A percentile compares a stretch with the other conserved stretches of the same genome.
These are phyloP conservation scores for Pythium folliculosum DNA, from an alignment of 352 stramenopile species.

Conservation along the genomic window DNA sequence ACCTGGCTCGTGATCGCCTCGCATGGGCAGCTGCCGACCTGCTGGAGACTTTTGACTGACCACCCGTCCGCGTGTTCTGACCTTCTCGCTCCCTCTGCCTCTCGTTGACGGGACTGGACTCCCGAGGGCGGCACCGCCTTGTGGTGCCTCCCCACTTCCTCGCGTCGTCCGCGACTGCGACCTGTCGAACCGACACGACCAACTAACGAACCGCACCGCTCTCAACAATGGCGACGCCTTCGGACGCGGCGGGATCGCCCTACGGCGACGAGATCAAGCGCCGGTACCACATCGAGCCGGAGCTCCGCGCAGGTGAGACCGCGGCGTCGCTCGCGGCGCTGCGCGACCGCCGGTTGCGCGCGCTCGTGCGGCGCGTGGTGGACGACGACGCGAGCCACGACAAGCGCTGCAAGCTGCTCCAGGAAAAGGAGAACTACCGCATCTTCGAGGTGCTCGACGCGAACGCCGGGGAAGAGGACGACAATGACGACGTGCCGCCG, in stretches of 20 bases:
- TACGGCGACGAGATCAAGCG: constrained; percentile 62
- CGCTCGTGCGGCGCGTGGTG: constrained; percentile 66
- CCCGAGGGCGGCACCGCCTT: no score
- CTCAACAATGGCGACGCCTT: constrained; percentile 1
- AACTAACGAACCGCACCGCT: no score
- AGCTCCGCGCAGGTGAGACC: constrained; percentile 41
- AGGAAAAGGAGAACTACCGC: constrained; percentile 80
- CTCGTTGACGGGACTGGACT: no score
- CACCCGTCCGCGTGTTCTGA: no score
- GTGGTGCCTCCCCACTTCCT: no score
- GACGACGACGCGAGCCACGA: constrained; percentile 55
- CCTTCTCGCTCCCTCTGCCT: no score
- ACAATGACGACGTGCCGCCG: constrained; percentile 35
- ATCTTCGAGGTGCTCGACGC: constrained; percentile 62
- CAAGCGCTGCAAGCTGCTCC: constrained; percentile 46
- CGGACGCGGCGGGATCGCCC: not conserved
- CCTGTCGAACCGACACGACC: no score
- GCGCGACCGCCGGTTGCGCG: constrained; percentile 52
- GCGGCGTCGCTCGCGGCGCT: constrained; percentile 43
- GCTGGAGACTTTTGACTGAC: no score
- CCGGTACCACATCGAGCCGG: constrained; percentile 56
- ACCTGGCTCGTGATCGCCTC: no score
- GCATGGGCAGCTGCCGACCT: no score
- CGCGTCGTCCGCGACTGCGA: no score
- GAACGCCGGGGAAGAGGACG: constrained; percentile 3